A percentile compares a stretch with the other conserved stretches of the same genome.
Conservation (phyloP, 805 yeast species). For the Kazachstania bromeliacearum region DNA sequence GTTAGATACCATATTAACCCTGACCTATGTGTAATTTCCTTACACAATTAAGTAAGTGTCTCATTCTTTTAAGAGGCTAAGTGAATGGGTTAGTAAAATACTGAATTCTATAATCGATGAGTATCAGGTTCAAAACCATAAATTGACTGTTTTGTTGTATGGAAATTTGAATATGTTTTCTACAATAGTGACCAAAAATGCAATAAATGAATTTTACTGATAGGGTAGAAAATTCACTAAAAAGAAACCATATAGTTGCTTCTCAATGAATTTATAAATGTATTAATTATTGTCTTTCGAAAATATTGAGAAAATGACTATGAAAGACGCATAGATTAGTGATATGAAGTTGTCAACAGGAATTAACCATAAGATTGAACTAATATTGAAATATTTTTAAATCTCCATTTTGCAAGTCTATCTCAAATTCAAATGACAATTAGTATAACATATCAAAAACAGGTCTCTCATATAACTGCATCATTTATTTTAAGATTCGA, state of each 20-base stretch:
- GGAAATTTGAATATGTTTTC: too few species aligned
- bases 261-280: too few species aligned
- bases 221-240: conserved; percentile 2
- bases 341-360: conserved; percentile 1
- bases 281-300: too few species aligned
- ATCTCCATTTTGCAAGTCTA: background rate
- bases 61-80: background rate
- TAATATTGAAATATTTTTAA: background rate
- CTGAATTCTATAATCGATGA: background rate
- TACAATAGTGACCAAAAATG: too few species aligned
- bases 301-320: background rate
- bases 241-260: conserved; percentile 3
- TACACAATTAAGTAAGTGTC: too few species aligned
- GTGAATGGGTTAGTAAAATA: background rate
- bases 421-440: conserved; percentile 1
- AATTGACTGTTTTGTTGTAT: background rate
- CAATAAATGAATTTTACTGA: conserved; percentile 3
- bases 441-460: background rate
- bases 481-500: background rate
- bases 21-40: too few species aligned
- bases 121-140: background rate
- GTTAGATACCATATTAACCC: too few species aligned
- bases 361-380: conserved; percentile 1
- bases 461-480: background rate
- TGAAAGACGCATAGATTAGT: background rate